Conservation (phyloP, 805 yeast genomes). For the Jamesozyma spencerorum region DNA sequence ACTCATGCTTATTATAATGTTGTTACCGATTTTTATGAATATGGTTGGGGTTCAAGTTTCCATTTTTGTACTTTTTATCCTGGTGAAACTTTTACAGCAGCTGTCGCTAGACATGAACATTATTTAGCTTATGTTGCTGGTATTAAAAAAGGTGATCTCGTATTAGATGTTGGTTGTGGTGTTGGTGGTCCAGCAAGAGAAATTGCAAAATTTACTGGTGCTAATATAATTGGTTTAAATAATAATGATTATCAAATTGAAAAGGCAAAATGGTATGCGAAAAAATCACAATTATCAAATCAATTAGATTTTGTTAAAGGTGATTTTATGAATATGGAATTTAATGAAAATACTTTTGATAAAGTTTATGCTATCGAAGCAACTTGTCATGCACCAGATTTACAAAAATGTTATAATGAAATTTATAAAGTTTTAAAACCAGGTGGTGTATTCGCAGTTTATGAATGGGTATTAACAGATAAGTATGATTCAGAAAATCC, state of each 20-base stretch:
- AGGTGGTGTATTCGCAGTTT: constrained; percentile 95
- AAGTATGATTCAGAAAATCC: constrained; percentile 76
- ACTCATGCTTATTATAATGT: constrained; percentile 95
- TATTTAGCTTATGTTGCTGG: constrained; percentile 83
- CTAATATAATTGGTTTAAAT: constrained; percentile 80
- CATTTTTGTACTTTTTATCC: constrained; percentile 89
- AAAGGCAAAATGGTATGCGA: constrained; percentile 78
- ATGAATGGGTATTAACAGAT: constrained; percentile 99
- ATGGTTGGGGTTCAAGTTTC: constrained; percentile 99
- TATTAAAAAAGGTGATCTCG: constrained; percentile 69
- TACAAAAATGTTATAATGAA: constrained; percentile 92
- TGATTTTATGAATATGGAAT: constrained; percentile 98
- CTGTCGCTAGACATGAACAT: constrained; percentile 96
- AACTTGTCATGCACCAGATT: constrained; percentile 92
- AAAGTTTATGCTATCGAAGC: constrained; percentile 98
- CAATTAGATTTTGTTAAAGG: constrained; percentile 87
- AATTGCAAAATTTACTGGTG: constrained; percentile 83
- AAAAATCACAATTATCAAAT: constrained; percentile 52
- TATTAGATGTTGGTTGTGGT: constrained; percentile 97
- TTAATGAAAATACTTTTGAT: constrained; percentile 80
- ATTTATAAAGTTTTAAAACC: constrained; percentile 94
- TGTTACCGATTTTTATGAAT: constrained; percentile 96
- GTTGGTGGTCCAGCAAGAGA: constrained; percentile 99
- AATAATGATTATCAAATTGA: constrained; percentile 95
- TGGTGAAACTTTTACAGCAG: constrained; percentile 91